A percentile compares a stretch with the other conserved stretches of the same genome.
Conservation (phyloP, 371 early-diverging fungal species). For the Polyrhizophydium stewartii region DNA sequence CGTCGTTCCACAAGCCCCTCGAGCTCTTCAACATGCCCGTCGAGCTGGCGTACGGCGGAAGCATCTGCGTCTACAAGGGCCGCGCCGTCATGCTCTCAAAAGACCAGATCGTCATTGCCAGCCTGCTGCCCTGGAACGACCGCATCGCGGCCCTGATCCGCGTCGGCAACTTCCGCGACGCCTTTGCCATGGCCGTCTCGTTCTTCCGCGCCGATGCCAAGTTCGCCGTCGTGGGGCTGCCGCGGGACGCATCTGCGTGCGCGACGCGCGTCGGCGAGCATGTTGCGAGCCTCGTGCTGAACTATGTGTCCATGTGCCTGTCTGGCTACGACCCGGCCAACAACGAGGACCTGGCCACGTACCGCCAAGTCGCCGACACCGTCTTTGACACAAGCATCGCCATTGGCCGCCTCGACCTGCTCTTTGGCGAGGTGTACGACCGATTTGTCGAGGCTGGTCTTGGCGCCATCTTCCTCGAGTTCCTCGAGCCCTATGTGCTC, state of each 20-base stretch:
- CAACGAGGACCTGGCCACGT: conserved; percentile 29
- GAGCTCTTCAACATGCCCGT: conserved; percentile 18
- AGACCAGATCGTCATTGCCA: conserved; percentile 59
- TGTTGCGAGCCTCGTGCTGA: conserved; percentile 60
- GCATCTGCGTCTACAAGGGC: conserved; percentile 63
- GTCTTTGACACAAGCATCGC: conserved; percentile 66
- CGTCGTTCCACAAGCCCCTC: conserved; percentile 49
- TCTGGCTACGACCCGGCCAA: conserved; percentile 25
- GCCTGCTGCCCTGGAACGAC: conserved; percentile 71
- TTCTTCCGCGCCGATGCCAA: conserved; percentile 55
- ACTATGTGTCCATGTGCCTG: conserved; percentile 65
- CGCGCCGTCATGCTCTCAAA: conserved; percentile 52
- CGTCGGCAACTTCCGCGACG: neutral
- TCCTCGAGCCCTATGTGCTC: conserved; percentile 61
- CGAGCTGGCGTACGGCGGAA: conserved; percentile 70
- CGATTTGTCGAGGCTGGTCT: conserved; percentile 58
- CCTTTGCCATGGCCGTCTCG: neutral
- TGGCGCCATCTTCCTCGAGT: conserved; percentile 58
- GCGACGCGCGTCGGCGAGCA: conserved; percentile 60
- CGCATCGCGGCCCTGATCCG: conserved; percentile 49
- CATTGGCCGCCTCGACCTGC: conserved; percentile 59
- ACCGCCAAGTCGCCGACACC: conserved; percentile 52
- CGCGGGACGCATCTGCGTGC: conserved; percentile 56
- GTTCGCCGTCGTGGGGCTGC: conserved; percentile 63
- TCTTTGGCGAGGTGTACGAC: conserved; percentile 75